Evolutionary conservation across 306 rosid species (phyloP).

Genomic region (Glycine tomentella): DNA sequence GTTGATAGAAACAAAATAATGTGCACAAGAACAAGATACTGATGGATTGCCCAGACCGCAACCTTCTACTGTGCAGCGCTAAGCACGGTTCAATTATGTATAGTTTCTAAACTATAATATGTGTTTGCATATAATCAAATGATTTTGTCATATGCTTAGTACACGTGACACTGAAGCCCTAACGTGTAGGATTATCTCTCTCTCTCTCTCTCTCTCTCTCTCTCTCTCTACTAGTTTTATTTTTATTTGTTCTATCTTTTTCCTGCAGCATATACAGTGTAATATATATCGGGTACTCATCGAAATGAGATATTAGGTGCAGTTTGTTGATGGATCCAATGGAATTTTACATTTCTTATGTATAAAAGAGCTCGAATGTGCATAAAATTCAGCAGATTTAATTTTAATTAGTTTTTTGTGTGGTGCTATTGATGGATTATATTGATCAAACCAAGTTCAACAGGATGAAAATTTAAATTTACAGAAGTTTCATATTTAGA

Average conservation of each 20-base stretch:
- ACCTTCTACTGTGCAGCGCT: slow-evolving; percentile 44
- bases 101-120: background rate
- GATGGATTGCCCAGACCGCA: slow-evolving; percentile 51
- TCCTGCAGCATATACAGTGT: too few relatives aligned
- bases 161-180: slow-evolving; percentile 37
- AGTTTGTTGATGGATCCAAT: slow-evolving; percentile 62
- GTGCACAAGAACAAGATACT: slow-evolving; percentile 46
- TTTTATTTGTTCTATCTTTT: too few relatives aligned
- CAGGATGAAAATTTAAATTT: slow-evolving; percentile 7
- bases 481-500: background rate
- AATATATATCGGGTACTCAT: background rate
- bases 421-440: slow-evolving; percentile 15
- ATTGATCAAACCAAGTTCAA: slow-evolving; percentile 21
- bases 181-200: background rate
- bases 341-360: slow-evolving; percentile 51
- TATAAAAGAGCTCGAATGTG: slow-evolving; percentile 30
- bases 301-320: slow-evolving; percentile 48
- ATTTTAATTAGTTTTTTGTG: background rate
- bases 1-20: slow-evolving; percentile 23
- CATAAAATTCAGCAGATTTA: slow-evolving; percentile 47
- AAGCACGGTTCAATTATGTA: slow-evolving; percentile 33
- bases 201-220: too few relatives aligned
- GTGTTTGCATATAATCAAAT: slow-evolving; percentile 22
- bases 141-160: slow-evolving; percentile 35
- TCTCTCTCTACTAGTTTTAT: too few relatives aligned